Base-by-base conservation (phyloP, 345 rosid genomes). In the Gossypium longicalyx region DNA sequence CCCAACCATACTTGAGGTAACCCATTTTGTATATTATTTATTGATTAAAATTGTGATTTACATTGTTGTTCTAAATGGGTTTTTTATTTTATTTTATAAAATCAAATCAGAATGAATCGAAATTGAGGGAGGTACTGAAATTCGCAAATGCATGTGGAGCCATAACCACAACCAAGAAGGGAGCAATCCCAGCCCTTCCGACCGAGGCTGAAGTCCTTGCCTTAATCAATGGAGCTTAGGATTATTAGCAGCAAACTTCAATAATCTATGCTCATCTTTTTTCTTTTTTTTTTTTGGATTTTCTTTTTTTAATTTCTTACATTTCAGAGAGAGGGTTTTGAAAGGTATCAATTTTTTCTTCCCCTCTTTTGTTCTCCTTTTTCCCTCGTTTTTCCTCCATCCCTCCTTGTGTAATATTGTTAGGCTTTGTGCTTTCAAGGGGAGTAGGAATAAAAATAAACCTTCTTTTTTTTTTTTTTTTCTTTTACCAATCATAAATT, bases 171-270 rank as follows among this genome's bases (percentile, higher is more conserved):
- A 91, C 97, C 78, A 90, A 95, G 78, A 95, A 95, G 79, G 99
- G 99, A 69, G 99, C 99, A 16, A 95, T 95, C 57, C 98, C 98
- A 11, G 98, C 99, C 70, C 97, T 95, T 29, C 99, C 99, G 0
- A 75, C 83, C 0, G 84, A 82, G 79, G 43, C 89, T 2, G 97
- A 88, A 2, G 97, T 71, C 71, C 94, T 85, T 74, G 25, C 17
- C 68, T 81, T 90, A 57, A 61, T 90, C 15, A 80, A 84, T 0
- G 83, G 80, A 45, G 57, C 74, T 16, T 61, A 71, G 71, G 38
- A 58, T 57, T 10, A 58, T 23, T 51, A 12, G 17, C 5, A 51
- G 48, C 11, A 51, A 29, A 16, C 13, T 77, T 61, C 16, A 41
- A 27, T 44, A 7, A 60, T 62, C 15, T 34, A 34, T 71, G 65